Conservation (phyloP, 371 early-diverging fungal species). For the Apophysomyces trapeziformis region DNA sequence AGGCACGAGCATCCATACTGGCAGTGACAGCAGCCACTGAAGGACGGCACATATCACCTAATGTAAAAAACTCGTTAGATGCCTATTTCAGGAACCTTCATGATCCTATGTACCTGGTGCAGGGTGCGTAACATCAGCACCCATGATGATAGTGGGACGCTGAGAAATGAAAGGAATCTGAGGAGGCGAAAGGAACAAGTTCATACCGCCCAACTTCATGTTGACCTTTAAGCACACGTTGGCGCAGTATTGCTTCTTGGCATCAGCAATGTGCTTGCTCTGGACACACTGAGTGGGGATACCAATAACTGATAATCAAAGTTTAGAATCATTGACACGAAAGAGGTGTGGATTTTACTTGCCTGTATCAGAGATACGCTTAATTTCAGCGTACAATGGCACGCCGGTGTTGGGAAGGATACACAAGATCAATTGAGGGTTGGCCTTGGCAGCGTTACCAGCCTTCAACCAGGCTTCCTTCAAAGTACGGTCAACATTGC, state of each 20-base stretch:
- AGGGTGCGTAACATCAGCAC: slow-evolving; percentile 95
- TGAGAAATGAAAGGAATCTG: slow-evolving; percentile 66
- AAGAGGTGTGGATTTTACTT: slow-evolving; percentile 77
- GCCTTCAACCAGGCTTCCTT: slow-evolving; percentile 72
- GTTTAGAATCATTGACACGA: slow-evolving; percentile 75
- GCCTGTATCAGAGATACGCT: slow-evolving; percentile 91
- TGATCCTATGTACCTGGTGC: slow-evolving; percentile 59
- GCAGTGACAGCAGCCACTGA: slow-evolving; percentile 76
- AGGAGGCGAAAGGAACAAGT: slow-evolving; percentile 53
- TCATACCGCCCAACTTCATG: slow-evolving; percentile 84
- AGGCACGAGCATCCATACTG: slow-evolving; percentile 86
- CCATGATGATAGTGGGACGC: slow-evolving; percentile 90
- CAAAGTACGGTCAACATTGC: slow-evolving; percentile 70
- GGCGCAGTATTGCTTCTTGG: slow-evolving; percentile 69
- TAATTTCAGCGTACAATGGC: slow-evolving; percentile 92
- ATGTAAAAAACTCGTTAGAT: slow-evolving; percentile 68
- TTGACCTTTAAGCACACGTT: slow-evolving; percentile 90
- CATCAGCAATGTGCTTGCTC: slow-evolving; percentile 64
- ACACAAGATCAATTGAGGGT: slow-evolving; percentile 82
- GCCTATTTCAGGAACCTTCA: not conserved
- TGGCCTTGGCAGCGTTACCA: slow-evolving; percentile 71
- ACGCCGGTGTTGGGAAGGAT: slow-evolving; percentile 87
- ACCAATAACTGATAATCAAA: slow-evolving; percentile 61
- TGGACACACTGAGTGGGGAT: slow-evolving; percentile 92
- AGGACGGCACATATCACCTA: slow-evolving; percentile 73